These are phyloP conservation scores for Pyrenochaeta sp. DNA, from an alignment of 2,329 filamentous ascomycete genomes.

Conservation along the genomic window DNA sequence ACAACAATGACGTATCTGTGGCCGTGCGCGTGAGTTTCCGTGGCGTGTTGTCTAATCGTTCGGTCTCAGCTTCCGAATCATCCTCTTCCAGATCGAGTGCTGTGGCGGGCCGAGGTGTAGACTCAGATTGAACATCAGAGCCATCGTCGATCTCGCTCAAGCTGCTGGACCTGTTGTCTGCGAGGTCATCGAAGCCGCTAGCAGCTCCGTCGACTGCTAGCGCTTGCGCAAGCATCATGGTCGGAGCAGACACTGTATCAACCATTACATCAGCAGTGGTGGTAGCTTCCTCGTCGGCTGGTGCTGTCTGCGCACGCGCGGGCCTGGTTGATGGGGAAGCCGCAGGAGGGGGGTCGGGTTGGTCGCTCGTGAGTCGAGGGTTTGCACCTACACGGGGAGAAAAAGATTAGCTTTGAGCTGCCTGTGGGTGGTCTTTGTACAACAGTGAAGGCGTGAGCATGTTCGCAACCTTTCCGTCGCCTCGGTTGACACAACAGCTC, in stretches of 20 bases:
- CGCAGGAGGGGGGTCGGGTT: constrained; percentile 48
- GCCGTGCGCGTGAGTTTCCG: constrained; percentile 61
- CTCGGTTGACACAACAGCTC: constrained; percentile 30
- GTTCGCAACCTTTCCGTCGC: constrained; percentile 20
- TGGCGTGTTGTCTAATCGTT: constrained; percentile 90
- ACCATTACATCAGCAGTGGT: constrained; percentile 32
- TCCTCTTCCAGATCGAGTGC: constrained; percentile 59
- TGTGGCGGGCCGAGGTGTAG: constrained; percentile 35
- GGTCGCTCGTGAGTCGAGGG: constrained; percentile 22
- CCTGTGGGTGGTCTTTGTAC: background rate
- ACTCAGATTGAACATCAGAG: constrained; percentile 65
- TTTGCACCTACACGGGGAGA: constrained; percentile 19
- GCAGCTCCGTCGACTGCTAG: constrained; percentile 19
- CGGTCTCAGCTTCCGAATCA: constrained; percentile 90
- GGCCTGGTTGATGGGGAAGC: constrained; percentile 53
- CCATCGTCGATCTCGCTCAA: constrained; percentile 90
- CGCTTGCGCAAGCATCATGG: constrained; percentile 24
- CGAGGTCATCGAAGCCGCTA: constrained; percentile 58
- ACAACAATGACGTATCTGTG: constrained; percentile 44
- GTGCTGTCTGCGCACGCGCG: constrained; percentile 24
- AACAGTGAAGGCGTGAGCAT: constrained; percentile 7
- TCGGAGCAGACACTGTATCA: constrained; percentile 34
- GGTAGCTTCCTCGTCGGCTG: constrained; percentile 20
- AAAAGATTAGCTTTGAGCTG: constrained; percentile 2
- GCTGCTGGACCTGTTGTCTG: constrained; percentile 76